phyloP scores from a whole-genome alignment of 805 yeast genomes.

The Myxozyma monticola region DNA sequence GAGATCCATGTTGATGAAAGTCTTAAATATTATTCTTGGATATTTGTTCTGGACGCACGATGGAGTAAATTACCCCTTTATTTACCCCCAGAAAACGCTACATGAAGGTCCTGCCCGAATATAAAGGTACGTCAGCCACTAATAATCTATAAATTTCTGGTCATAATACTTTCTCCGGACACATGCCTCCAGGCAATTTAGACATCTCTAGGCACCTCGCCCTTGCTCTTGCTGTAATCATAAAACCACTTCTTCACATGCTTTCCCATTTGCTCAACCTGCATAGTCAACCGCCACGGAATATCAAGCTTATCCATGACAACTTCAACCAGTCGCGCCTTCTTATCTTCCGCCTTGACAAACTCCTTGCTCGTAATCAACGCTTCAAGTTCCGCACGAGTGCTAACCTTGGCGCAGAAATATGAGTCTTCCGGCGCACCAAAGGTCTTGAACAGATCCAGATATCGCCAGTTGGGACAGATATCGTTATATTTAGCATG shows the following conservation, averaged over 20 bases:
- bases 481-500: slow-evolving; percentile 77
- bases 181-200: too few relatives aligned
- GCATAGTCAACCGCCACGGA: slow-evolving; percentile 56
- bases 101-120: too few relatives aligned
- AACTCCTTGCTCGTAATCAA: slow-evolving; percentile 44
- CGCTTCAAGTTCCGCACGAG: slow-evolving; percentile 30
- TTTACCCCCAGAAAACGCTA: too few relatives aligned
- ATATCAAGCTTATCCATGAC: slow-evolving; percentile 59
- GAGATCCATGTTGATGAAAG: too few relatives aligned
- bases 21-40: too few relatives aligned
- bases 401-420: slow-evolving; percentile 24
- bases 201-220: slow-evolving; percentile 21
- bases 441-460: slow-evolving; percentile 61
- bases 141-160: too few relatives aligned
- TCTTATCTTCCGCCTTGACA: slow-evolving; percentile 34
- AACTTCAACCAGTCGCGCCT: slow-evolving; percentile 59
- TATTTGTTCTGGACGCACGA: too few relatives aligned
- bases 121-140: too few relatives aligned
- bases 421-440: slow-evolving; percentile 47
- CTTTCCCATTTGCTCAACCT: slow-evolving; percentile 34
- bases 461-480: slow-evolving; percentile 80
- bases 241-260: slow-evolving; percentile 32
- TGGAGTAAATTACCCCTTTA: too few relatives aligned
- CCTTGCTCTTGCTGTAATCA: slow-evolving; percentile 27
- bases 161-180: not conserved